Conservation (phyloP, 768 basidiomycete genomes). For the Glaciozyma martinii region DNA sequence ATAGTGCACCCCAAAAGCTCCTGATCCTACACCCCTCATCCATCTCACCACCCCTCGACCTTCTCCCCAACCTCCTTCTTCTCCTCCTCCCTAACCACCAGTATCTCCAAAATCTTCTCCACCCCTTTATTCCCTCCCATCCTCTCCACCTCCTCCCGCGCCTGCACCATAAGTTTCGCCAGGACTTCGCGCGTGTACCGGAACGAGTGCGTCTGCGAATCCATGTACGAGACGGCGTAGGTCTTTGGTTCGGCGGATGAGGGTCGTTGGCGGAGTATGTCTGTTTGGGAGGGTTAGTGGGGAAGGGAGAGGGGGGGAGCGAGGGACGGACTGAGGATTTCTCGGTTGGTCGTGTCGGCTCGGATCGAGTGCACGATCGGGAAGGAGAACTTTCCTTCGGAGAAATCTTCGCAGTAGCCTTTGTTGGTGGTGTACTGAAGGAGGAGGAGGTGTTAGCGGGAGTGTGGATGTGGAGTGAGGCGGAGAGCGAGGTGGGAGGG, state of each 20-base stretch:
- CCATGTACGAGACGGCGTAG: constrained; percentile 71
- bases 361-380: constrained; percentile 85
- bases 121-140: constrained; percentile 61
- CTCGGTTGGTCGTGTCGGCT: constrained; percentile 63
- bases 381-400: constrained; percentile 97
- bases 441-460: not conserved
- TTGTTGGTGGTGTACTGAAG: constrained; percentile 63
- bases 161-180: constrained; percentile 56
- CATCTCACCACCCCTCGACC: too few relatives aligned
- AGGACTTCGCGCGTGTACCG: constrained; percentile 73
- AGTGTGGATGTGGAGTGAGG: too few relatives aligned
- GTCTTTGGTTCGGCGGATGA: constrained; percentile 68
- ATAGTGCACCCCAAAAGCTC: too few relatives aligned
- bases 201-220: constrained; percentile 68
- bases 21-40: too few relatives aligned
- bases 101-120: constrained; percentile 26
- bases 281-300: constrained; percentile 42
- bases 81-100: constrained; percentile 15
- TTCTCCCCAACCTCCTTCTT: not conserved
- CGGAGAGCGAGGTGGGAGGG: not conserved
- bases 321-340: constrained; percentile 63
- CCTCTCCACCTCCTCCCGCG: constrained; percentile 56
- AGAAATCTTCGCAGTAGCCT: constrained; percentile 79
- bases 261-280: constrained; percentile 82
- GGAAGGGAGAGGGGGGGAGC: not conserved